Base-by-base conservation (phyloP, 2,329 filamentous ascomycete species). In the Dactylellina cionopaga region DNA sequence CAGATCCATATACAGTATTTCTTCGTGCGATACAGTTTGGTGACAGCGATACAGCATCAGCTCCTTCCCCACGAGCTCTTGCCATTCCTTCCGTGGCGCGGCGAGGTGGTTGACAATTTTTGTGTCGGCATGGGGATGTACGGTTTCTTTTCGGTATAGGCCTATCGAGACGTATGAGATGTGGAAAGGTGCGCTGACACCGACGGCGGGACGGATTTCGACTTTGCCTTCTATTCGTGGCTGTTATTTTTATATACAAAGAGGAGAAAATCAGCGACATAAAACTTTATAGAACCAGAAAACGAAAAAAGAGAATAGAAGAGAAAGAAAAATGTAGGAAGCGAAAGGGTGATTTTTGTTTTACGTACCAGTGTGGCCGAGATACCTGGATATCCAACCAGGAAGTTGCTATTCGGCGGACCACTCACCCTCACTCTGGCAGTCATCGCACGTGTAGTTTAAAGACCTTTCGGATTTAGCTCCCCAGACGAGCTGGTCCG, bases 201-300 rank as follows among this genome's bases (percentile, higher is more conserved):
- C 94, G 74, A 89, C 85, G 60, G 88, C 89, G 41, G 95, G 95
- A 72, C 95, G 88, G 77, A 99, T 95, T 83, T 98, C 95, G 80
- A 99, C 95, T 80, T 95, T 96, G 78, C 95, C 95, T 84, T 97
- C 94, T 83, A 99, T 94, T 80, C 95, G 91, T 78, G 95, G 95
- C 92, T 97, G 79, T 43, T 25, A 24, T 24, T 37, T 17, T 35
- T 55, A 41, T 43, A 4, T 29, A 49, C 9, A 3, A 56, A 43
- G 2, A 27, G 6, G 15, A 1, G 22, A 35, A 46, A 35, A 7
- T 13, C 31, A 35, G 31, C 31, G 31, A 35, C 7, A 6, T 35
- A 35, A 13, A 6, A 25, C 19, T 43, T 56, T 41, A 15, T 37
- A 31, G n/a, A 39, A 13, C 35, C 13, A 24, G n/a, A 25, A 17